phyloP scores from a whole-genome alignment of 345 rosid genomes.

The Salix dunnii region DNA sequence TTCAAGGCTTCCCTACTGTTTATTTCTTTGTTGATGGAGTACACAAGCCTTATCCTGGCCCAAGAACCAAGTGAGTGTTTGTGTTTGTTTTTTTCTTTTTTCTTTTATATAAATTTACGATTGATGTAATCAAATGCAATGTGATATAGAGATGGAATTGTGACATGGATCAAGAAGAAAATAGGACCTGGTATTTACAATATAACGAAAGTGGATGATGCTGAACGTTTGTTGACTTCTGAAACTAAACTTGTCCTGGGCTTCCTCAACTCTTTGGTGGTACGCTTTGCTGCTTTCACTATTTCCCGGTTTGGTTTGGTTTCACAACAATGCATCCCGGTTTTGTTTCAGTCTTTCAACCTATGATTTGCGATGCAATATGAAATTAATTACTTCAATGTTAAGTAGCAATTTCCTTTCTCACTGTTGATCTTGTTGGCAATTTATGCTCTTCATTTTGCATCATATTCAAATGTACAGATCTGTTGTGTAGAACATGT shows the following conservation, averaged over 20 bases:
- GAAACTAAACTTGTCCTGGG: conserved; percentile 79
- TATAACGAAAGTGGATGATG: conserved; percentile 77
- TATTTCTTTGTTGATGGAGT: conserved; percentile 80
- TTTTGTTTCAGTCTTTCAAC: too few relatives aligned
- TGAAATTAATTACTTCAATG: too few relatives aligned
- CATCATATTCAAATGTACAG: neutral
- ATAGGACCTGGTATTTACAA: conserved; percentile 80
- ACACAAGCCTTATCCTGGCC: conserved; percentile 76
- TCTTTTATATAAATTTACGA: too few relatives aligned
- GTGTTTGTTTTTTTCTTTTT: neutral
- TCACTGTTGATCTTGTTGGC: too few relatives aligned
- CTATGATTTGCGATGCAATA: too few relatives aligned
- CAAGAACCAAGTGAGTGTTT: conserved; percentile 68
- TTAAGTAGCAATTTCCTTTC: too few relatives aligned
- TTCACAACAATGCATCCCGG: too few relatives aligned
- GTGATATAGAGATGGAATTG: conserved; percentile 65
- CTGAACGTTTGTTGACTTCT: conserved; percentile 70
- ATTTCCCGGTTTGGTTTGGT: too few relatives aligned
- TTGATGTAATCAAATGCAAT: too few relatives aligned
- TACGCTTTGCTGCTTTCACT: conserved; percentile 28
- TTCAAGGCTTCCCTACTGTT: conserved; percentile 91
- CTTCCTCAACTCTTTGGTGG: conserved; percentile 84
- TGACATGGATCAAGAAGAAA: conserved; percentile 96
- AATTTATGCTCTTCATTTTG: neutral
- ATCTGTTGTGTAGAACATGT: neutral